Conservation (phyloP, 768 basidiomycete species). For the Hysterangium stoloniferum region DNA sequence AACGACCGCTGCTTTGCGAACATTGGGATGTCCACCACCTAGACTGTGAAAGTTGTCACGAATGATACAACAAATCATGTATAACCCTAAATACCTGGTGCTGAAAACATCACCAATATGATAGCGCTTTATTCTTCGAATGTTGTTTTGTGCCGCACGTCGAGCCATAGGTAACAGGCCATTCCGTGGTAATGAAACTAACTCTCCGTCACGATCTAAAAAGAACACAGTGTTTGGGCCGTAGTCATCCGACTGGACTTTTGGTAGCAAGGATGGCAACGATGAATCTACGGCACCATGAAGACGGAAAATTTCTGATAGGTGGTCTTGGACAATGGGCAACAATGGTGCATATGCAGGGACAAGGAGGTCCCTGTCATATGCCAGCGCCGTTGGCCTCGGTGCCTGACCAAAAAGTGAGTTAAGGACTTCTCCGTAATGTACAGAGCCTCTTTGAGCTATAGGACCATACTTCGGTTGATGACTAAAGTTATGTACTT, state of each 20-base stretch:
- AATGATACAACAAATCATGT: not conserved
- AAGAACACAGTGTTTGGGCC: conserved; percentile 61
- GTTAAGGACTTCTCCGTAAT: conserved; percentile 70
- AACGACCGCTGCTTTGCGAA: conserved; percentile 67
- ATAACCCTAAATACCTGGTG: conserved; percentile 41
- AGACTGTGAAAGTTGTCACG: not conserved
- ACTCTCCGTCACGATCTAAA: conserved; percentile 74
- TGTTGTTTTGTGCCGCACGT: conserved; percentile 59
- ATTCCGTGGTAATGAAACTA: conserved; percentile 66
- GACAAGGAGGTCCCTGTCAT: conserved; percentile 61
- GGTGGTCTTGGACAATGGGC: conserved; percentile 67
- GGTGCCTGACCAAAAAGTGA: conserved; percentile 71
- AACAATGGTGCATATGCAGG: conserved; percentile 67
- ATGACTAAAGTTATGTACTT: not conserved
- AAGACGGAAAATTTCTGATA: conserved; percentile 71
- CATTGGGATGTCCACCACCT: conserved; percentile 66
- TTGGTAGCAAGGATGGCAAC: conserved; percentile 76
- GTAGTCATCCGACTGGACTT: conserved; percentile 47
- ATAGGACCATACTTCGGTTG: not conserved
- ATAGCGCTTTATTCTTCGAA: conserved; percentile 73
- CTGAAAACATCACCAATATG: conserved; percentile 69
- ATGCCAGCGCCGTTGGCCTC: conserved; percentile 50
- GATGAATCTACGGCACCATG: conserved; percentile 89
- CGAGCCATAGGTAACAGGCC: conserved; percentile 74
- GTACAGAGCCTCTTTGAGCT: conserved; percentile 77